Evolutionary conservation across 805 yeast genomes (phyloP), one percentile per base, ranked within the genome.

Genomic region (Kurtzmaniella cleridarum): DNA sequence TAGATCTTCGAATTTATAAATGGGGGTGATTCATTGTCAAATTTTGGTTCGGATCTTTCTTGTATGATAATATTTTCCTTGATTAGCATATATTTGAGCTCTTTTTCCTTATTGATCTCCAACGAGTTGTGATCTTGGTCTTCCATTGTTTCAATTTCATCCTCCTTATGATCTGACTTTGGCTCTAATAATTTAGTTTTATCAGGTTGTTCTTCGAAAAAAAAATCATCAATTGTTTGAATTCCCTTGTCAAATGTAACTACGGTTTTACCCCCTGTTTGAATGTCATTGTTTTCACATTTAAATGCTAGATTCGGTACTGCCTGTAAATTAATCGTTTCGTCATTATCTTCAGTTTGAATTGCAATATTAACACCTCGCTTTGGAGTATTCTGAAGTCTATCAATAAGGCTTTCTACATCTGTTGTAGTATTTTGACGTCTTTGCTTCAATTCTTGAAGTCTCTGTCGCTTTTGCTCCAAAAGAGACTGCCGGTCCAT

Each of bases 401-500:
- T 41, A 32, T 50, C 50, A 11, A 49, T 41, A n/a, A 49, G 37
- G 10, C 42, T 42, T 16, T 54, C 57, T 11, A 49, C 43, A 30
- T 18, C 28, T 18, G 26, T 32, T 15, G 23, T 5, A 30, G 13
- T 18, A n/a, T 11, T 27, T 13, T 27, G 39, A 29, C 57, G 37
- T 29, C 60, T 35, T 36, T 44, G 49, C 39, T 53, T 48, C 20
- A 57, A 44, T 39, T 56, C 63, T 35, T 51, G 50, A 14, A 55
- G 43, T 42, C 73, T 52, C 49, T 58, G 66, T 32, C 70, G 50
- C 41, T 68, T 68, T 45, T 65, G 64, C 40, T 67, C 71, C 23
- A 67, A 50, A 35, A 64, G 47, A 13, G 62, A 47, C 42, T 62
- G 69, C 43, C 71, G 48, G 40, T 63, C 68, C 66, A 60, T 60